Evolutionary conservation across 257 asterid genomes (phyloP), one percentile per base, ranked within the genome.

Genomic region (Ajuga chamaepitys): DNA sequence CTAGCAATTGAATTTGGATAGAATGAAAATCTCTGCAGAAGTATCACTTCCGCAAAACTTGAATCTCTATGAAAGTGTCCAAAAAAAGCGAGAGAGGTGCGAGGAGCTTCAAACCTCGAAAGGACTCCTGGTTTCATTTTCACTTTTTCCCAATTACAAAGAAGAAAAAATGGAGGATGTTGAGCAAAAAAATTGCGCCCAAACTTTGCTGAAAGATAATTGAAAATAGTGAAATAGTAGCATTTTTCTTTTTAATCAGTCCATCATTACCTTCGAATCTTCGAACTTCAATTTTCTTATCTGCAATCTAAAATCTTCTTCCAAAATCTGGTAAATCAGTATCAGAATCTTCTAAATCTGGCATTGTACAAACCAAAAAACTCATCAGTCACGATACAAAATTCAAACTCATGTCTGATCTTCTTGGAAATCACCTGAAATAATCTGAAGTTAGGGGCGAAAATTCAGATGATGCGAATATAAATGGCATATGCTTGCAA

Each of bases 271-370:
- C 76, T 57, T 53, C 53, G 40, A 65, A 45, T 58, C 56, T 59
- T 65, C 57, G 58, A 56, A 11, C 56, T 42, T n/a, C 52, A 42
- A 6, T 47, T 60, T 41, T 24, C 41, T 58, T 60, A 68, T 75
- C 37, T 16, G 64, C 53, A 46, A 65, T 28, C 69, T 14, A 20
- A n/a, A 38, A 45, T 44, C 46, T 4, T 17, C 54, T 60, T 48
- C 53, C 58, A 57, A 42, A 51, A 53, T 70, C 45, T 48, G 66
- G 58, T 62, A 13, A 45, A 75, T 62, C 67, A 66, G 58, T 46
- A 41, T 47, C 73, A 42, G 63, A 60, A 59, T 40, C 25, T 51
- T 50, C 46, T 52, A 66, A 67, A 75, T 68, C 81, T 80, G 75
- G 70, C 65, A 63, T 60, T 21, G 62, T 4, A 18, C 63, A 44